Evolutionary conservation across 169 alveolate genomes (phyloP), one percentile per base, ranked within the genome.

Genomic region (Plasmodium gaboni): DNA sequence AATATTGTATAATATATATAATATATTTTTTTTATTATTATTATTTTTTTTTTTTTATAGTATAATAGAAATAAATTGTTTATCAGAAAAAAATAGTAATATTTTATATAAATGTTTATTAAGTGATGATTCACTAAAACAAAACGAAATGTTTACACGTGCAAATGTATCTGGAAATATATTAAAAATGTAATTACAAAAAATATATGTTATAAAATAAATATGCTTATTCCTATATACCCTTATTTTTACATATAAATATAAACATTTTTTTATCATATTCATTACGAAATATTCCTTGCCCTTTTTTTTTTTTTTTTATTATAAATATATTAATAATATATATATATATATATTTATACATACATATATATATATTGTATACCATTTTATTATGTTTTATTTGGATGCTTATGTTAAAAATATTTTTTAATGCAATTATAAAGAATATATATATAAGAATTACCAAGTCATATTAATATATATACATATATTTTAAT

Each of bases 81-180:
- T 32, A 17, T 53, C 71, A 32, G 91, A 83, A 55, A 67, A 69
- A 44, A 48, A 83, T 60, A 83, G 91, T 48, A 59, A 48, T 53
- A 69, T 69, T 83, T 83, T 83, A 63, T 48, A 24, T 63, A 83
- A 83, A 6, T 83, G 91, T 46, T 83, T 83, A 48, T 53, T 59
- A 38, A 83, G 86, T 50, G 91, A 83, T 48, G 91, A 83, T 15
- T 83, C 91, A 17, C 57, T 83, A 24, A 83, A 83, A 63, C 80
- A 83, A 32, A 68, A 69, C 69, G 64, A 28, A 55, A 68, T 83
- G 91, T 83, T 63, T 72, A 76, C 63, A 51, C 61, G 38, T 50
- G 63, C 64, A 68, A 64, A 63, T 44, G 55, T 65, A 65, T 76
- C 74, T 48, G 89, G 89, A 46, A 51, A 32, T 55, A 38, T 15